Percentiles rank a stretch among this genome's conserved stretches.
phyloP scores from a whole-genome alignment of 257 asterid species.

The Phtheirospermum japonicum region DNA sequence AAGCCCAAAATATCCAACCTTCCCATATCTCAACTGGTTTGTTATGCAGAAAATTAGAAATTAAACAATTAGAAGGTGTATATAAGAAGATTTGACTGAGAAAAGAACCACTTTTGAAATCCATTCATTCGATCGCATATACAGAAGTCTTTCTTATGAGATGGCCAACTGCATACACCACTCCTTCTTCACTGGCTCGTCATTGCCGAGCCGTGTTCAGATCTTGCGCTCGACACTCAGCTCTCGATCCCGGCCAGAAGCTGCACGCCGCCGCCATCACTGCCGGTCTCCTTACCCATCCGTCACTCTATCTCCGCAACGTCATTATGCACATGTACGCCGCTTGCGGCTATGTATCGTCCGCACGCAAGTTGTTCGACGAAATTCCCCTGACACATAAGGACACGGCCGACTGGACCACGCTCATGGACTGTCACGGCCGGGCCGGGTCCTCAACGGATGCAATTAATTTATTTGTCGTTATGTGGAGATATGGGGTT shows the following conservation, averaged over 20 bases:
- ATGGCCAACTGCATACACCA: constrained; percentile 42
- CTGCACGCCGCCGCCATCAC: constrained; percentile 65
- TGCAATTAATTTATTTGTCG: constrained; percentile 45
- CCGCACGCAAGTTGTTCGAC: constrained; percentile 67
- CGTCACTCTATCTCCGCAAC: constrained; percentile 52
- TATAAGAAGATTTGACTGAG: no score
- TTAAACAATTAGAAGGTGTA: no score
- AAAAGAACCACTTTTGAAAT: no score
- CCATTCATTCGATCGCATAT: no score
- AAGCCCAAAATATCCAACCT: no score
- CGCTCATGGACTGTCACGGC: constrained; percentile 53
- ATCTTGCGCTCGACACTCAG: constrained; percentile 47
- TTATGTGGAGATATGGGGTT: constrained; percentile 44
- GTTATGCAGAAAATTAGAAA: no score
- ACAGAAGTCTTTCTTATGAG: constrained; percentile 31
- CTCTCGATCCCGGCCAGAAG: constrained; percentile 47
- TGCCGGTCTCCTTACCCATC: constrained; percentile 43
- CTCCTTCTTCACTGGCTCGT: constrained; percentile 48
- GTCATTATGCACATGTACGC: constrained; percentile 64
- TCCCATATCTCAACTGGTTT: no score
- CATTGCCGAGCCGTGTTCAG: constrained; percentile 58
- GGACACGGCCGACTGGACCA: constrained; percentile 76
- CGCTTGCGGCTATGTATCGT: constrained; percentile 36
- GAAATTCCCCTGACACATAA: constrained; percentile 48
- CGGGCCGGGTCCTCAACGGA: constrained; percentile 40